Evolutionary conservation across 192 early-diverging fungal species (phyloP), one percentile per base, ranked within the genome.

Genomic region (Coemansia sp.): DNA sequence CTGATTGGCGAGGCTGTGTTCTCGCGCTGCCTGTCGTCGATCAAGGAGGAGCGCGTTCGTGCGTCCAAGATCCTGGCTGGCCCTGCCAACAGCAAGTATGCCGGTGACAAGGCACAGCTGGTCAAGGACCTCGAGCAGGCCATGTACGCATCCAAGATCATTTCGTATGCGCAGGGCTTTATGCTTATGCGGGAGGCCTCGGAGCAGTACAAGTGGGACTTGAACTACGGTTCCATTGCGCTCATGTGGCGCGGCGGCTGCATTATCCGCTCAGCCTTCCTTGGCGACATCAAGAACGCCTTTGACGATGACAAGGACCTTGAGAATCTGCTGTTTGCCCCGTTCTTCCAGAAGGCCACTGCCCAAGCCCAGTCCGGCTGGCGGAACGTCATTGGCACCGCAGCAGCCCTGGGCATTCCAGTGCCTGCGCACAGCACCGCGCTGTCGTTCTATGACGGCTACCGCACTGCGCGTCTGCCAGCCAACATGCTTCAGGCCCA

Each of bases 221-320:
- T 98, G 69, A 97, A 97, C 89, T 91, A 93, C 75, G 94, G 93
- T 39, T 93, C 93, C 56, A 98, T 98, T 83, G 94, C 96, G 54
- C 84, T 98, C 27, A 98, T 98, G 96, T 98, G 96, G 96, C 88
- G 94, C 61, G 96, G 96, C 60, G 96, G 96, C 48, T 98, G 96
- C 86, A 98, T 98, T 67, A 98, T 98, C 79, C 92, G 96, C 70
- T 91, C 88, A 63, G 93, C 87, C 56, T 98, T 98, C 88, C 85
- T 98, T 66, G 93, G 94, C 52, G 93, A 98, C 81, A 98, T 98
- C 86, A 96, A 91, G 83, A 86, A 89, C 60, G 96, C 96, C 24
- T 98, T 93, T 86, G 88, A 85, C 73, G 86, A 73, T 58, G 91
- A 97, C 86, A 90, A 91, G 65, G 62, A 86, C 19, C 86, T 98